Evolutionary conservation across 2,329 filamentous ascomycete species (phyloP).

Genomic region (Ophiostoma himal-ulmi): DNA sequence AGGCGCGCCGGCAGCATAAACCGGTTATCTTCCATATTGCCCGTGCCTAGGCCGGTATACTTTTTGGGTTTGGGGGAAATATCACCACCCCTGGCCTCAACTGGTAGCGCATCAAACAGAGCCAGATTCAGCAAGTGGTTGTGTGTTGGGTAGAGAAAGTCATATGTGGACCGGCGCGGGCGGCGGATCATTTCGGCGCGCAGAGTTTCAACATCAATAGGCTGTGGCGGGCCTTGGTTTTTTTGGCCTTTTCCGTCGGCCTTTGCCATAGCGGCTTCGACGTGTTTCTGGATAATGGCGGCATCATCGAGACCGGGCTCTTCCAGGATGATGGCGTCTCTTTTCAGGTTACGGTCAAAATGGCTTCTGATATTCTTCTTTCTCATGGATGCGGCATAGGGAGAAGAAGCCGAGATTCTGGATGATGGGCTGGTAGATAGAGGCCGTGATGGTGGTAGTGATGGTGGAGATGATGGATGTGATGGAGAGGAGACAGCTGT

Average conservation of each 20-base stretch:
- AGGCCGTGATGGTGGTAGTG: not conserved
- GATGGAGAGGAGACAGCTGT: not conserved
- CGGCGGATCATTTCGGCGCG: conserved; percentile 23
- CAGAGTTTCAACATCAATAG: conserved; percentile 22
- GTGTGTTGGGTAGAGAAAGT: conserved; percentile 50
- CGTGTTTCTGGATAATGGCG: not conserved
- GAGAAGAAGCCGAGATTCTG: not conserved
- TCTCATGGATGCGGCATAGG: not conserved
- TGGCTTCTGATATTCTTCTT: not conserved
- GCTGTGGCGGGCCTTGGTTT: not conserved
- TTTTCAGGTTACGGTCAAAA: not conserved
- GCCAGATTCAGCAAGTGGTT: conserved; percentile 61
- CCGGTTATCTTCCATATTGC: conserved; percentile 2
- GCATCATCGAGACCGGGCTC: conserved; percentile 12
- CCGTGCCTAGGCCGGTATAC: conserved; percentile 5
- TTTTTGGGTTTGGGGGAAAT: not conserved
- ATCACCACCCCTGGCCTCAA: conserved; percentile 32
- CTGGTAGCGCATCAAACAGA: conserved; percentile 38
- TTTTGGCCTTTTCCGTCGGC: not conserved
- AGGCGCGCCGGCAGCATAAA: not conserved
- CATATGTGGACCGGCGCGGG: conserved; percentile 36
- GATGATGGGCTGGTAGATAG: not conserved
- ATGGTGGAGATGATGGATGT: not conserved
- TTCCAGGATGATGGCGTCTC: not conserved
- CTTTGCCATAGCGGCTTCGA: not conserved